Evolutionary conservation across 164 flowering plant species (phyloP).

Genomic region (Akebia trifoliata): DNA sequence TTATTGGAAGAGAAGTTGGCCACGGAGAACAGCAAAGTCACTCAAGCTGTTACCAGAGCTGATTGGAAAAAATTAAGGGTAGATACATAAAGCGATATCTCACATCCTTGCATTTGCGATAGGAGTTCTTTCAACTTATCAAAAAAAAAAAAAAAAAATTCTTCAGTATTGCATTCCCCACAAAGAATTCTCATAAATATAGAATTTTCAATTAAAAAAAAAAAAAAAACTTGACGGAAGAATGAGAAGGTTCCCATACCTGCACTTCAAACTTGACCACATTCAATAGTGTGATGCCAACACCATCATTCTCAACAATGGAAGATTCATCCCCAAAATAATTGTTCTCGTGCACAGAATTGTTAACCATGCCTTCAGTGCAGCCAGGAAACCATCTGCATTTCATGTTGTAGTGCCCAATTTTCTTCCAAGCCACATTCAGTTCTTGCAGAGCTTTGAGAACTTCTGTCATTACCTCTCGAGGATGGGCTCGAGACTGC

Average conservation of each 20-base stretch:
- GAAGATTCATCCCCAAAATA: slow-evolving; percentile 53
- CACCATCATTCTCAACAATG: slow-evolving; percentile 52
- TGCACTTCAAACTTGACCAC: slow-evolving; percentile 90
- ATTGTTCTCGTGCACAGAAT: slow-evolving; percentile 34
- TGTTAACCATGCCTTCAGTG: slow-evolving; percentile 35
- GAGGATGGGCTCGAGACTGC: slow-evolving; percentile 90
- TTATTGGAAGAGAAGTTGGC: no score
- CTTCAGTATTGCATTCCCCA: no score
- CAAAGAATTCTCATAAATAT: background rate
- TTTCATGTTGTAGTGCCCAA: slow-evolving; percentile 92
- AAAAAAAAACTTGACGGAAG: background rate
- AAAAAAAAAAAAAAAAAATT: no score
- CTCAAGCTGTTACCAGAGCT: no score
- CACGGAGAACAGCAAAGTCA: no score
- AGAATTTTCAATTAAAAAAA: background rate
- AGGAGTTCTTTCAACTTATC: no score
- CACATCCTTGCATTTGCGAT: no score
- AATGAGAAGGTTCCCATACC: slow-evolving; percentile 33
- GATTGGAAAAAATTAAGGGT: no score
- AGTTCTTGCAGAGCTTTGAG: slow-evolving; percentile 74
- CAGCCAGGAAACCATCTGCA: slow-evolving; percentile 70
- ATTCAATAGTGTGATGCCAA: slow-evolving; percentile 27
- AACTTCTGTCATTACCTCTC: slow-evolving; percentile 87
- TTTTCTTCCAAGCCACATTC: slow-evolving; percentile 85
- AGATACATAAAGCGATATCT: no score